A percentile compares a stretch with the other conserved stretches of the same genome.
These are phyloP conservation scores for Cercospora citrullina DNA, from an alignment of 2,329 filamentous ascomycete genomes.

Conservation along the genomic window DNA sequence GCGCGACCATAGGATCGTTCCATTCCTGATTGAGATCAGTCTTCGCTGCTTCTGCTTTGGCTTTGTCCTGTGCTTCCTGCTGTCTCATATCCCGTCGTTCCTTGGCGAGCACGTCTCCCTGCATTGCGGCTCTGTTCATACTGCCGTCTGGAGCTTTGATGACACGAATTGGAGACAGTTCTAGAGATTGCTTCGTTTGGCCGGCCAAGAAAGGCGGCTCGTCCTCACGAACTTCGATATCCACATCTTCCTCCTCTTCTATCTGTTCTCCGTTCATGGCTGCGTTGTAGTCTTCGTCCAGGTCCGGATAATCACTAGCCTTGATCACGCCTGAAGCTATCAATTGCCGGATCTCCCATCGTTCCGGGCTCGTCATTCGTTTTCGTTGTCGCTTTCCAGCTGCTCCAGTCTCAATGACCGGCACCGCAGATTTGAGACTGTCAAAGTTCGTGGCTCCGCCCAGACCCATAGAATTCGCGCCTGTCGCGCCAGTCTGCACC, in stretches of 20 bases:
- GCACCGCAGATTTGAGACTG: conserved; percentile 43
- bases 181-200: conserved; percentile 93
- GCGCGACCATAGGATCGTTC: conserved; percentile 93
- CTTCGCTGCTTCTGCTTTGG: conserved; percentile 70
- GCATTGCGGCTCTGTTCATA: conserved; percentile 93
- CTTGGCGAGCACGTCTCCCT: conserved; percentile 82
- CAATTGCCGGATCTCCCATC: conserved; percentile 96
- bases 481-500: conserved; percentile 80
- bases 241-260: conserved; percentile 92
- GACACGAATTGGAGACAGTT: conserved; percentile 91
- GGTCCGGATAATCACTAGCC: conserved; percentile 88
- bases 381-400: conserved; percentile 70
- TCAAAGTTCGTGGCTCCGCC: conserved; percentile 60
- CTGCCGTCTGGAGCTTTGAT: conserved; percentile 98
- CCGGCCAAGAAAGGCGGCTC: conserved; percentile 94
- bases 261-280: conserved; percentile 83
- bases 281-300: conserved; percentile 90
- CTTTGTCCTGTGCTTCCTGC: conserved; percentile 78
- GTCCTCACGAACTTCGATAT: conserved; percentile 94
- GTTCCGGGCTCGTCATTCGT: conserved; percentile 90
- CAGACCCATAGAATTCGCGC: conserved; percentile 83
- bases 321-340: conserved; percentile 94
- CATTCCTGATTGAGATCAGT: conserved; percentile 87
- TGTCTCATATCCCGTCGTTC: conserved; percentile 87
- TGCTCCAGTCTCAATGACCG: conserved; percentile 60